A percentile compares a stretch with the other conserved stretches of the same genome.
Conservation (phyloP, 2,329 filamentous ascomycete species). For the Emergomyces pasteurianus region DNA sequence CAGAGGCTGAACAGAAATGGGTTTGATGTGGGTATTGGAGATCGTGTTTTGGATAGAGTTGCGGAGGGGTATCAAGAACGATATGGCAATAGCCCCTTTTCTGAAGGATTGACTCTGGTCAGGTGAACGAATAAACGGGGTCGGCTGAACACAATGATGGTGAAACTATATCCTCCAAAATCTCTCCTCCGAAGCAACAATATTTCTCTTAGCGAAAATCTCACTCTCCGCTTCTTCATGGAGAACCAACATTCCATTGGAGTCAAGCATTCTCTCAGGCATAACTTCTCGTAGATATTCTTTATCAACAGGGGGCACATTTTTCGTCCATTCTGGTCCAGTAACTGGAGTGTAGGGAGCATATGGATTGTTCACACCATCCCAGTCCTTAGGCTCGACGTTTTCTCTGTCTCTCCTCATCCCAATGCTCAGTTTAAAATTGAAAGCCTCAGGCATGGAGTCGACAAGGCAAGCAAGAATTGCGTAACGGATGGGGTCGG, state of each 20-base stretch:
- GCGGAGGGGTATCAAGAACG: slow-evolving; percentile 1
- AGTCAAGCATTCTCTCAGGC: slow-evolving; percentile 12
- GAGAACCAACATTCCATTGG: slow-evolving; percentile 17
- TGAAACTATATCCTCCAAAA: slow-evolving; percentile 7
- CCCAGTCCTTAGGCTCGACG: slow-evolving; percentile 1
- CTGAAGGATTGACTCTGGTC: too few relatives aligned
- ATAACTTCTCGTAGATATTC: slow-evolving; percentile 11
- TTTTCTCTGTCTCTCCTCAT: slow-evolving; percentile 11
- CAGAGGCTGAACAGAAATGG: slow-evolving; percentile 5
- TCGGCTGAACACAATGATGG: neutral
- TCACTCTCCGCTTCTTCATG: slow-evolving; percentile 5
- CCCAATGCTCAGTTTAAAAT: slow-evolving; percentile 15
- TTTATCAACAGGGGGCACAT: slow-evolving; percentile 9
- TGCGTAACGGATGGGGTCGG: slow-evolving; percentile 19
- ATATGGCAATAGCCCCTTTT: neutral
- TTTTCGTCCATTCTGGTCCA: slow-evolving; percentile 11
- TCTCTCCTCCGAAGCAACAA: slow-evolving; percentile 4
- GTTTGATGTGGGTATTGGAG: slow-evolving; percentile 5
- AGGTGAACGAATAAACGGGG: too few relatives aligned
- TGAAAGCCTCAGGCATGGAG: slow-evolving; percentile 14
- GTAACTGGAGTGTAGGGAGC: slow-evolving; percentile 7
- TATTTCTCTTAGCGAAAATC: slow-evolving; percentile 8
- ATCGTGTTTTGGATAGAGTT: slow-evolving; percentile 2
- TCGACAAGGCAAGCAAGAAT: slow-evolving; percentile 17
- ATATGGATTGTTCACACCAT: slow-evolving; percentile 7